Conservation (phyloP, 805 yeast genomes). For the Zygoascus biomembranicola region DNA sequence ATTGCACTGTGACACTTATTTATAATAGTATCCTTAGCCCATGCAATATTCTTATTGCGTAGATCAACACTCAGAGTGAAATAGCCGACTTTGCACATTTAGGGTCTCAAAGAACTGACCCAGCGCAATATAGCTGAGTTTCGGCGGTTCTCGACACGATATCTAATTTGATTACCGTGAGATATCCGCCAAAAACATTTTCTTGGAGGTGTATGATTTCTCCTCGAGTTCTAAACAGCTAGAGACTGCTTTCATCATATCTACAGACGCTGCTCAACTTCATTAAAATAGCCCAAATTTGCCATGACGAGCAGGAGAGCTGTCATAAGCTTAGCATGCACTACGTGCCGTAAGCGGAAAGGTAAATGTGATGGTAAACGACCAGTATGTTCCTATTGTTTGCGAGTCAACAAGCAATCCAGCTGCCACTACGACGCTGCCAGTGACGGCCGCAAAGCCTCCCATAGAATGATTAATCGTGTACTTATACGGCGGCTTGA, state of each 20-base stretch:
- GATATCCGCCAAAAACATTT: too few relatives aligned
- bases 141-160: too few relatives aligned
- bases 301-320: not conserved
- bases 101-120: too few relatives aligned
- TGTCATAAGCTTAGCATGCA: not conserved
- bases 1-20: too few relatives aligned
- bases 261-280: not conserved
- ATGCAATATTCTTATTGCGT: too few relatives aligned
- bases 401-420: constrained; percentile 1
- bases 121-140: too few relatives aligned
- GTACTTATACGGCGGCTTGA: constrained; percentile 6
- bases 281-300: not conserved
- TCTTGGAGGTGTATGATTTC: too few relatives aligned
- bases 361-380: constrained; percentile 13
- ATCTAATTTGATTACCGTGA: too few relatives aligned
- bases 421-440: constrained; percentile 11
- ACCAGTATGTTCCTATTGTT: constrained; percentile 11
- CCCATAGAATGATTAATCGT: constrained; percentile 10
- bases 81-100: too few relatives aligned
- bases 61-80: too few relatives aligned
- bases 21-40: too few relatives aligned
- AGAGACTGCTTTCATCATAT: not conserved
- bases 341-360: constrained; percentile 11
- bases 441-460: constrained; percentile 11
- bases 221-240: too few relatives aligned